Evolutionary conservation across 495 filamentous ascomycete genomes (phyloP), one percentile per base, ranked within the genome.

Genomic region (Xylaria curta): DNA sequence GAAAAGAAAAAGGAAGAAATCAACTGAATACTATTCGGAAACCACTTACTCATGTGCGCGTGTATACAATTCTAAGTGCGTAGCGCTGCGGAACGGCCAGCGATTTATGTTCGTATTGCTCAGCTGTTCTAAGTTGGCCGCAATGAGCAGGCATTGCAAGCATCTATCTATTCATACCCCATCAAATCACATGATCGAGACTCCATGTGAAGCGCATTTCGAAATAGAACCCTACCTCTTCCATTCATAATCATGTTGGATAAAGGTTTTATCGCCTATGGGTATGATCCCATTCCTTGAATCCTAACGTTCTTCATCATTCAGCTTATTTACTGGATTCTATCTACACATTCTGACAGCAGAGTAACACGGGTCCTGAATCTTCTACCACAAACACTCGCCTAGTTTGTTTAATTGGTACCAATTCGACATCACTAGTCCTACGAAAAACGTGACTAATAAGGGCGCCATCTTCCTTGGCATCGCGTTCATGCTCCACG

Each of bases 401-500:
- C 0, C n/a, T 9, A 19, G 4, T 60, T 38, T 36, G 19, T 21
- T 60, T 31, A n/a, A 38, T 60, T 13, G 5, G 38, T 13, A 28
- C 24, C 9, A 3, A 53, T 17, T 56, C 26, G 15, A 56, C 12
- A 31, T 28, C 1, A 13, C 53, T 2, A 24, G 7, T 13, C 19
- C 4, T 36, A 19, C 40, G 17, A 24, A 88, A 89, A 91, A 93
- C 28, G 88, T 91, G 26, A 78, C 85, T 40, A 91, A 91, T 76
- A 89, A 89, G 77, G 79, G 91, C 59, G 74, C 72, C 10, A 62
- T 84, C n/a, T 86, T 86, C 67, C 76, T 77, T 17, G 84, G 85
- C 26, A 73, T 87, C 6, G 74, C 65, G 4, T 81, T 81, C 17
- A 83, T 86, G 75, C 72, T 87, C 13, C 76, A 81, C 36, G 72